Evolutionary conservation across 2,329 filamentous ascomycete species (phyloP).

Genomic region (Rutstroemia sp.): DNA sequence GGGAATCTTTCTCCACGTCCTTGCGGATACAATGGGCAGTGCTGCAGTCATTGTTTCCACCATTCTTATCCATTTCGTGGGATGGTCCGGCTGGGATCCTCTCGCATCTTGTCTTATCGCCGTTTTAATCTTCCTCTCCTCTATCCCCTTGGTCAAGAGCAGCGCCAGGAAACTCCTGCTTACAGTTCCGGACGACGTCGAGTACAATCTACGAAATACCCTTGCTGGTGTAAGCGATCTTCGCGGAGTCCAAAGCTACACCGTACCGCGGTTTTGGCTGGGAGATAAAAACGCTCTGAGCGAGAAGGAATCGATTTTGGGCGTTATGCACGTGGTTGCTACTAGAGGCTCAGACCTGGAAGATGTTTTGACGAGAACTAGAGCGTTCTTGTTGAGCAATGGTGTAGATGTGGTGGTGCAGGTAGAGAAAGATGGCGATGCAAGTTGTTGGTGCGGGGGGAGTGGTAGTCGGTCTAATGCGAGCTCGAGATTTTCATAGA

Average conservation of each 20-base stretch:
- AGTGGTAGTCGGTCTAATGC: not conserved
- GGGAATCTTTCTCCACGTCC: slow-evolving; percentile 90
- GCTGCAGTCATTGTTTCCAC: slow-evolving; percentile 93
- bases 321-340: slow-evolving; percentile 81
- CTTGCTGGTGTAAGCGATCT: slow-evolving; percentile 76
- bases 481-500: slow-evolving; percentile 7
- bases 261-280: slow-evolving; percentile 87
- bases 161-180: slow-evolving; percentile 78
- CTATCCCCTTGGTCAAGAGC: slow-evolving; percentile 77
- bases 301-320: slow-evolving; percentile 53
- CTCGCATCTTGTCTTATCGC: slow-evolving; percentile 91
- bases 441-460: slow-evolving; percentile 50
- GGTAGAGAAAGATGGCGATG: slow-evolving; percentile 77
- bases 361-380: slow-evolving; percentile 74
- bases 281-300: slow-evolving; percentile 52
- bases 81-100: slow-evolving; percentile 92
- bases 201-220: slow-evolving; percentile 82
- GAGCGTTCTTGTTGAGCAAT: slow-evolving; percentile 60
- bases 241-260: slow-evolving; percentile 77
- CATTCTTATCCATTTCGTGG: slow-evolving; percentile 74
- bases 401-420: slow-evolving; percentile 80
- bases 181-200: slow-evolving; percentile 73
- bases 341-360: slow-evolving; percentile 65
- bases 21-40: slow-evolving; percentile 90
- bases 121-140: slow-evolving; percentile 84